phyloP scores from a whole-genome alignment of 768 basidiomycete species.

The Cystobasidiopsis lactophilus region DNA sequence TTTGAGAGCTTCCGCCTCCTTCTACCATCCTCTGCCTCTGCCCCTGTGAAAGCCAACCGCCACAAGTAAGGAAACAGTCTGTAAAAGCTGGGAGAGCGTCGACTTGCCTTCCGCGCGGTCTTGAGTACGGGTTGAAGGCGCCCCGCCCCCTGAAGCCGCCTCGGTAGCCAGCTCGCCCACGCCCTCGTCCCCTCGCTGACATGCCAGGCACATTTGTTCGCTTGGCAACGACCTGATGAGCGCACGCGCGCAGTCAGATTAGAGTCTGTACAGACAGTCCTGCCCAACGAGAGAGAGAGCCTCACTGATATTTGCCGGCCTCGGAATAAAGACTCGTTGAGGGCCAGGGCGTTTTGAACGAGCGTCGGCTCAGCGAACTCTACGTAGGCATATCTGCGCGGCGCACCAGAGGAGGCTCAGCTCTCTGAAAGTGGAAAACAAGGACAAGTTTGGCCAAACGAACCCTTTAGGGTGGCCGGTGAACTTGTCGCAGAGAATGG shows the following conservation, averaged over 20 bases:
- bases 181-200: slow-evolving; percentile 48
- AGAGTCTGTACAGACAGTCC: not conserved
- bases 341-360: slow-evolving; percentile 68
- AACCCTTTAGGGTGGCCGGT: slow-evolving; percentile 98
- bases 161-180: slow-evolving; percentile 33
- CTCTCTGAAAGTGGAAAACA: not conserved
- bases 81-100: too few species aligned
- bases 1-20: too few species aligned
- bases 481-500: slow-evolving; percentile 98
- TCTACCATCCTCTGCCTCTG: too few species aligned
- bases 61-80: too few species aligned
- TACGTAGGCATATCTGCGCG: slow-evolving; percentile 84
- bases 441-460: slow-evolving; percentile 12
- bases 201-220: slow-evolving; percentile 89
- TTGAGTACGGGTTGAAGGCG: too few species aligned
- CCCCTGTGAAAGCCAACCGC: too few species aligned
- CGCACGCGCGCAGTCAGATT: not conserved
- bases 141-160: too few species aligned
- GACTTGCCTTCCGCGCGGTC: too few species aligned
- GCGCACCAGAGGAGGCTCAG: not conserved
- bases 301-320: slow-evolving; percentile 76
- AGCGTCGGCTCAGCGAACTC: slow-evolving; percentile 88
- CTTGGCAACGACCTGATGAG: slow-evolving; percentile 88
- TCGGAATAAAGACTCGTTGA: slow-evolving; percentile 91
- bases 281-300: slow-evolving; percentile 3